Evolutionary conservation across 2,329 filamentous ascomycete genomes (phyloP).

Genomic region (Penicillium sp.): DNA sequence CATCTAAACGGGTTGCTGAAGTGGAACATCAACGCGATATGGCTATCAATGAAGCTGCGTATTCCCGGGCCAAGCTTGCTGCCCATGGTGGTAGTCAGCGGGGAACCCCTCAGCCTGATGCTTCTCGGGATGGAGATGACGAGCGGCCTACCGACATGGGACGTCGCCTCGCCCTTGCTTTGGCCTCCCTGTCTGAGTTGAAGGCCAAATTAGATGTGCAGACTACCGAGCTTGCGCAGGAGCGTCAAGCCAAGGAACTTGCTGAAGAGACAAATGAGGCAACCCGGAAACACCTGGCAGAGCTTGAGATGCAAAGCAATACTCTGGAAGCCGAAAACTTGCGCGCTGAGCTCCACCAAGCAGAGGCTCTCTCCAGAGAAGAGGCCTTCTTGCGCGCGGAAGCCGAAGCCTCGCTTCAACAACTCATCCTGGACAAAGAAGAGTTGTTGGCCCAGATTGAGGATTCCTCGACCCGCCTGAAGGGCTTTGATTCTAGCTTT

Average conservation of each 20-base stretch:
- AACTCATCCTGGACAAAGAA: conserved; percentile 82
- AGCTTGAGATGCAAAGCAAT: conserved; percentile 80
- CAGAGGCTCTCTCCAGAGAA: conserved; percentile 74
- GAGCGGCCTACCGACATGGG: conserved; percentile 71
- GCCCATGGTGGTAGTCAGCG: conserved; percentile 70
- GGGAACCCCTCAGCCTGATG: conserved; percentile 54
- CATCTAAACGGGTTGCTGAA: conserved; percentile 86
- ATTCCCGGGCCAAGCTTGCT: conserved; percentile 88
- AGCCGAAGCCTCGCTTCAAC: conserved; percentile 68
- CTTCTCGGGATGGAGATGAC: conserved; percentile 57
- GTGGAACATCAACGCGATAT: conserved; percentile 92
- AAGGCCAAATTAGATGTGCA: conserved; percentile 70
- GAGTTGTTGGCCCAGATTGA: conserved; percentile 69
- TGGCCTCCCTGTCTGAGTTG: conserved; percentile 78
- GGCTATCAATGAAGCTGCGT: conserved; percentile 91
- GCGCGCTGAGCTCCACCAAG: conserved; percentile 77
- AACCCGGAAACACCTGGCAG: conserved; percentile 76
- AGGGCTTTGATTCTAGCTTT: conserved; percentile 69
- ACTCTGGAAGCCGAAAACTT: conserved; percentile 81
- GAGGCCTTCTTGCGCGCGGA: conserved; percentile 76
- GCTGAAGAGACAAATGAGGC: conserved; percentile 85
- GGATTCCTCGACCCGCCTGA: conserved; percentile 63
- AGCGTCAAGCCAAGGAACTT: conserved; percentile 74
- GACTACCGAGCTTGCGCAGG: conserved; percentile 70
- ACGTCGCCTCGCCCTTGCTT: conserved; percentile 75